Base-by-base conservation (phyloP, 2,329 filamentous ascomycete genomes). In the Coniochaeta hoffmannii region DNA sequence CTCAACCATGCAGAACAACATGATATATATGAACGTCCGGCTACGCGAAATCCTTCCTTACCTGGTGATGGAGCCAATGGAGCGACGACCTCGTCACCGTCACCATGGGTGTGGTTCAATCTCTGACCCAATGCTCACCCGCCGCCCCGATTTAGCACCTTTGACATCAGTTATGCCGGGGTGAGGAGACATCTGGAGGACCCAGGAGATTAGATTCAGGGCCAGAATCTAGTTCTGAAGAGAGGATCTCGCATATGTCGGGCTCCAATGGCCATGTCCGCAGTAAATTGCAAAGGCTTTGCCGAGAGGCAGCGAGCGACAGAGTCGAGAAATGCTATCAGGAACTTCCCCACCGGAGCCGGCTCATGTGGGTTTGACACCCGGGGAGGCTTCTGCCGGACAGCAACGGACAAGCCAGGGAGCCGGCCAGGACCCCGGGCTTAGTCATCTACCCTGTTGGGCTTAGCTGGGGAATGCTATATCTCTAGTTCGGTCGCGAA, bases 291-390 rank as follows among this genome's bases (percentile, higher is more conserved):
- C 41, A 22, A 46, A 15, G 41, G 41, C 10, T 46, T 46, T 6
- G 24, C 41, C 19, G 41, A 15, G 41, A 46, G 41, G 19, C 4
- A 44, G 34, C 15, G 34, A 36, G 34, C 34, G 34, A 36, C 17
- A 44, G 4, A 11, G 46, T 31, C 15, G 12, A 28, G 17, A 24
- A 50, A 34, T 50, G 28, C 49, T 28, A 50, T 50, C 49, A 50
- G 49, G 49, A 34, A 32, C 28, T 50, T 50, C 49, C 49, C 49
- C 49, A 50, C 32, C 49, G 49, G 49, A 50, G 49, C 49, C 49
- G 49, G 49, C 17, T 50, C 30, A 34, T 17, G 31, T 34, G 24
- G 19, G 3, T 14, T 28, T 24, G 41, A 46, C 26, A 46, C 8
- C 41, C 41, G 41, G 14, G 30, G 12, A 12, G 10, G 8, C 26